Evolutionary conservation across 495 filamentous ascomycete genomes (phyloP).

Genomic region (Trichoderma reesei): DNA sequence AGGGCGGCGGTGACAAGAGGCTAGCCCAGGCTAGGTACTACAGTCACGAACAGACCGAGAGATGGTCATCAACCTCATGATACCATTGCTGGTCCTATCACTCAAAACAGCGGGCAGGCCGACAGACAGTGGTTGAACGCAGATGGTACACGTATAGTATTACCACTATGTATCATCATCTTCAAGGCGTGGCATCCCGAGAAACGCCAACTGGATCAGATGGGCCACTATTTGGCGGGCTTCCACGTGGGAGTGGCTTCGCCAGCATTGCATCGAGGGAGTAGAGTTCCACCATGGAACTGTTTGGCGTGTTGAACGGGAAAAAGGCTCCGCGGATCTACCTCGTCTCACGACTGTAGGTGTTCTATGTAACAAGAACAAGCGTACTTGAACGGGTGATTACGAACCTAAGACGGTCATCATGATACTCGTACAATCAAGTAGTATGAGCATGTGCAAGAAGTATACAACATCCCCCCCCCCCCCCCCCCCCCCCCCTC

Average conservation of each 20-base stretch:
- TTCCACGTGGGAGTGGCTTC: constrained; percentile 6
- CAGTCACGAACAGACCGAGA: too few species aligned
- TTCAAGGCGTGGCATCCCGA: too few species aligned
- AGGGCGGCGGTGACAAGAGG: constrained; percentile 2
- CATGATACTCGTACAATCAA: too few species aligned
- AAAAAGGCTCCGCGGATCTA: constrained; percentile 2
- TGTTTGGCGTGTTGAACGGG: not conserved
- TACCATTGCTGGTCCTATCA: not conserved
- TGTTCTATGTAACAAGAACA: not conserved
- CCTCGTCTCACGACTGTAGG: not conserved
- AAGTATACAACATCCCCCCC: too few species aligned
- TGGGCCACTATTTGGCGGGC: not conserved
- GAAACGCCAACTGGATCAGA: too few species aligned
- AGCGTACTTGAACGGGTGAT: too few species aligned
- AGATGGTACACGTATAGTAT: too few species aligned
- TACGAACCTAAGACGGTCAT: too few species aligned
- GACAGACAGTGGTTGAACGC: not conserved
- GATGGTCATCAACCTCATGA: not conserved
- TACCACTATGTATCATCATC: too few species aligned
- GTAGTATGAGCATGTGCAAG: too few species aligned
- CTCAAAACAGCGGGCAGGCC: not conserved
- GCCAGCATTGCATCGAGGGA: not conserved
- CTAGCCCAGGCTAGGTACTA: not conserved
- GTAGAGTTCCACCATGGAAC: not conserved
- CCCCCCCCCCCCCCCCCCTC: too few species aligned